Evolutionary conservation across 257 asterid species (phyloP), one percentile per base, ranked within the genome.

Genomic region (Solanum ossicruentum): DNA sequence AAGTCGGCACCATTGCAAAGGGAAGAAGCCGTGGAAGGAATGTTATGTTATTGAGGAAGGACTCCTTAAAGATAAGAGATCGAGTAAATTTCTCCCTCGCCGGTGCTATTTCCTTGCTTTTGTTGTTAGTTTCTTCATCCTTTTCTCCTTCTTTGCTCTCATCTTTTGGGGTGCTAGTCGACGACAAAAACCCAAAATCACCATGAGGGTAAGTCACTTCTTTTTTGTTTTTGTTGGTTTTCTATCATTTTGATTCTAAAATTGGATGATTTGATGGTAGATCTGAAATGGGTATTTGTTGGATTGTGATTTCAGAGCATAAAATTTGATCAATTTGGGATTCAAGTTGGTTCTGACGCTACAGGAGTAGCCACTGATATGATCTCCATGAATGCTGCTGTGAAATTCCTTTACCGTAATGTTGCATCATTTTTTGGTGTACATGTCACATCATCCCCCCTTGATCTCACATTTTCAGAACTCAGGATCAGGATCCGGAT

Each of bases 141-240:
- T 97, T 75, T 97, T 97, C 70, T 84, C 95, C 0, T 93, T 93
- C 88, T 97, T 97, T 67, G 86, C 97, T 8, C 88, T 97, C 91
- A 92, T 95, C 82, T 71, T 97, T 89, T 95, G 98, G 98, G 98
- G 98, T 16, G 98, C 98, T 47, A 93, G 98, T 84, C 86, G 93
- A 84, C 90, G 90, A 90, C 98, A 97, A 93, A 92, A 92, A 69
- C 99, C 98, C 18, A 84, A 87, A 58, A 90, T 95, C 51, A 88
- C 91, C 23, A 92, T 95, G 97, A 92, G 90, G 97, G 98, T 94
- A 85, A 66, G 13, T 17, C 13, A 1, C 49, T 23, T 47, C 5
- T 41, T 39, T 15, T 54, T 3, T 43, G 18, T 5, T 11, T 69
- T 36, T 32, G 32, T 32, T 17, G 13, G 4, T 12, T 70, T 61